Evolutionary conservation across 345 rosid species (phyloP).

Genomic region (Brassica cretica): DNA sequence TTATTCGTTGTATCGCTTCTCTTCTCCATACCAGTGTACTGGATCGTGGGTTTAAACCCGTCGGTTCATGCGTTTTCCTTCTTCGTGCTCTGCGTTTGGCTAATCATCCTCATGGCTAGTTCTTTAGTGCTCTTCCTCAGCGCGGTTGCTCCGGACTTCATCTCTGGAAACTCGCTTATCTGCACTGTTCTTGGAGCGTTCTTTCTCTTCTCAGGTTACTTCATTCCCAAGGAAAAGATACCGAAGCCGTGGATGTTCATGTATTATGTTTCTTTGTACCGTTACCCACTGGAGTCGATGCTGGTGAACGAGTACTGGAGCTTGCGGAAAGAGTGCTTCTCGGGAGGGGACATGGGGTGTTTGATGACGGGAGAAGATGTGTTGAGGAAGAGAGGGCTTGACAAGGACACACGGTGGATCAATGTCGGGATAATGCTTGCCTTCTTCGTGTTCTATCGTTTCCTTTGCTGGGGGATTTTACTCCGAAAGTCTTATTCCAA

Average conservation of each 20-base stretch:
- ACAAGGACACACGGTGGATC: slow-evolving; percentile 65
- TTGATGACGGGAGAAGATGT: slow-evolving; percentile 70
- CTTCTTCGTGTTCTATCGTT: slow-evolving; percentile 73
- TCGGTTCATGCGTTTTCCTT: slow-evolving; percentile 59
- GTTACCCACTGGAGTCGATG: slow-evolving; percentile 79
- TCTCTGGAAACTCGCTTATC: slow-evolving; percentile 77
- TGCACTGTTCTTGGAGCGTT: slow-evolving; percentile 85
- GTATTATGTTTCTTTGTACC: slow-evolving; percentile 82
- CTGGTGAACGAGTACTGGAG: slow-evolving; percentile 87
- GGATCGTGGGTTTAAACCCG: slow-evolving; percentile 88
- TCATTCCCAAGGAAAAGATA: slow-evolving; percentile 83
- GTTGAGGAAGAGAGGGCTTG: slow-evolving; percentile 70
- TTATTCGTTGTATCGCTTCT: slow-evolving; percentile 65
- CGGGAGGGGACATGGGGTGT: slow-evolving; percentile 41
- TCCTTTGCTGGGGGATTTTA: slow-evolving; percentile 82
- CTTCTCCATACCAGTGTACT: slow-evolving; percentile 74
- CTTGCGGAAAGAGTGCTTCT: slow-evolving; percentile 57
- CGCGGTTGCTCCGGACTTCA: slow-evolving; percentile 79
- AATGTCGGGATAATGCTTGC: slow-evolving; percentile 89
- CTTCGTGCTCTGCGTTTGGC: slow-evolving; percentile 76
- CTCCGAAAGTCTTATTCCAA: slow-evolving; percentile 65
- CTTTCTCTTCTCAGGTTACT: slow-evolving; percentile 87
- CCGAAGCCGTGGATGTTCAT: slow-evolving; percentile 88
- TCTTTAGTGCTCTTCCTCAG: slow-evolving; percentile 78
- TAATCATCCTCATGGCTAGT: slow-evolving; percentile 77